phyloP scores from a whole-genome alignment of 177 flowering plant genomes.

The Vitis hybrid region DNA sequence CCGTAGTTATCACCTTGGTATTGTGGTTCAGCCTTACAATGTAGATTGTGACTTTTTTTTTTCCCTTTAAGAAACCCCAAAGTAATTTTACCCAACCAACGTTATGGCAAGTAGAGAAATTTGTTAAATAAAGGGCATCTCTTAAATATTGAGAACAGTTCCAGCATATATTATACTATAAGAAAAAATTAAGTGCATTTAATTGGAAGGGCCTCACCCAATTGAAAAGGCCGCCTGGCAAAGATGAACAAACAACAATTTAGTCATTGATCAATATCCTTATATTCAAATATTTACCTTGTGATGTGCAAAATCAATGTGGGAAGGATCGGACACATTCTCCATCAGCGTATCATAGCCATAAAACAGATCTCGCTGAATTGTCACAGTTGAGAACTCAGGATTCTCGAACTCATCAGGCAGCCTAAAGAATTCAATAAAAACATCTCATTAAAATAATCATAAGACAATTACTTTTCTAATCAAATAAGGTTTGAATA shows the following conservation, averaged over 20 bases:
- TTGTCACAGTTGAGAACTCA: slow-evolving; percentile 79
- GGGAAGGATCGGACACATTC: slow-evolving; percentile 97
- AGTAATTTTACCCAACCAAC: no score
- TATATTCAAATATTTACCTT: slow-evolving; percentile 42
- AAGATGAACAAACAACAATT: neutral
- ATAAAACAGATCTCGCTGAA: slow-evolving; percentile 90
- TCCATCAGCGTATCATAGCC: slow-evolving; percentile 99
- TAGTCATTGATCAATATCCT: neutral
- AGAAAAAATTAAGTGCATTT: no score
- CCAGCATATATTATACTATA: no score
- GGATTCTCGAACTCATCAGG: slow-evolving; percentile 90
- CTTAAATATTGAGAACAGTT: no score
- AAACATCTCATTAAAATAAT: slow-evolving; percentile 9
- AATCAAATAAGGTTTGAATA: no score
- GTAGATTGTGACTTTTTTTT: no score
- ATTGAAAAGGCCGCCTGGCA: neutral
- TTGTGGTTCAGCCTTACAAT: no score
- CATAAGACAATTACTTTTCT: neutral
- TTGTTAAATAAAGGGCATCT: no score
- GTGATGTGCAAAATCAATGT: slow-evolving; percentile 98
- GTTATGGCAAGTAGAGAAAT: no score
- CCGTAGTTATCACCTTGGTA: no score
- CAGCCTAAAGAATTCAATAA: slow-evolving; percentile 51
- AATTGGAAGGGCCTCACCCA: no score
- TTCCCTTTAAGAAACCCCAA: no score